Evolutionary conservation across 2,329 filamentous ascomycete genomes (phyloP).

Genomic region (Coniochaeta prunicola): DNA sequence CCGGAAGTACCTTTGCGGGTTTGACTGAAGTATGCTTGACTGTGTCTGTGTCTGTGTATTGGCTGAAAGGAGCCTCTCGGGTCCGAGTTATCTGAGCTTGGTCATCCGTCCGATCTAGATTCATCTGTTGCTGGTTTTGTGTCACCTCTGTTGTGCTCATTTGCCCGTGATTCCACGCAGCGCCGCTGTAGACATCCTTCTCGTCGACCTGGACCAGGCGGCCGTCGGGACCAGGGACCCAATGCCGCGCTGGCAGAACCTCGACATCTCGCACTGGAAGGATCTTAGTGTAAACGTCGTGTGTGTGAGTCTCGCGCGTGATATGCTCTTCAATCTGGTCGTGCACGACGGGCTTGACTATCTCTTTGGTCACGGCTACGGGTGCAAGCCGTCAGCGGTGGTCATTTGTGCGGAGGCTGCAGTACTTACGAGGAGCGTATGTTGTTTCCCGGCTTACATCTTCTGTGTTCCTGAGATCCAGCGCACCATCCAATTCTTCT

Average conservation of each 20-base stretch:
- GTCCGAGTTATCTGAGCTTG: not conserved
- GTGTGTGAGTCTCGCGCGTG: conserved; percentile 24
- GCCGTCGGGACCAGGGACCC: conserved; percentile 13
- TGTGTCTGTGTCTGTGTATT: not conserved
- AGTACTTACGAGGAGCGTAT: conserved; percentile 12
- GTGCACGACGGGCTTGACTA: conserved; percentile 17
- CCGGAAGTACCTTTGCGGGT: not conserved
- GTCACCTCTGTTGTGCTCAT: not conserved
- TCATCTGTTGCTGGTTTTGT: not conserved
- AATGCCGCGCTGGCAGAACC: conserved; percentile 24
- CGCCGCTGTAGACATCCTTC: conserved; percentile 4
- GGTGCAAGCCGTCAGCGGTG: not conserved
- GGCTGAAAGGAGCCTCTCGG: not conserved
- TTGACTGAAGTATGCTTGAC: not conserved
- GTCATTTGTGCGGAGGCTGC: not conserved
- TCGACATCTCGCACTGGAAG: conserved; percentile 25
- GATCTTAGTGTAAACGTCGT: conserved; percentile 23
- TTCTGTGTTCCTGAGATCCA: not conserved
- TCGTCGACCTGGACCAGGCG: conserved; percentile 13
- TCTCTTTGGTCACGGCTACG: conserved; percentile 24
- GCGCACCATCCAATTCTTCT: not conserved
- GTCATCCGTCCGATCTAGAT: not conserved
- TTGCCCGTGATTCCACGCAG: not conserved
- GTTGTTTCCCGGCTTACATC: conserved; percentile 4
- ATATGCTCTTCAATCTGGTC: conserved; percentile 19